Evolutionary conservation across 345 rosid species (phyloP).

Genomic region (Moringa oleifera): DNA sequence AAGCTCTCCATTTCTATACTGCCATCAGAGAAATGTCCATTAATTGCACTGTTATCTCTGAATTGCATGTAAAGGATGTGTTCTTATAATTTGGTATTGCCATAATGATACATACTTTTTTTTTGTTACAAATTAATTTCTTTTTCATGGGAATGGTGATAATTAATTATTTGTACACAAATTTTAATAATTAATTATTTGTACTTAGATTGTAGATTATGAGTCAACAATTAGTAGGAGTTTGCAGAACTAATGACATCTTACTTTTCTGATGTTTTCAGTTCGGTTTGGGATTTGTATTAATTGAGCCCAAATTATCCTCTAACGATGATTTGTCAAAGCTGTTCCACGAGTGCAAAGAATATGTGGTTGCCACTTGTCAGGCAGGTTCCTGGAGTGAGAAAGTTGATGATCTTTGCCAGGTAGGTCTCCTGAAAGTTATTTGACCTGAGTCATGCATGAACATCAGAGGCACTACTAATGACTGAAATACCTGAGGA

Average conservation of each 20-base stretch:
- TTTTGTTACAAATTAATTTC: too few relatives aligned
- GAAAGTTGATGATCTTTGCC: conserved; percentile 77
- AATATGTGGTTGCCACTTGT: conserved; percentile 56
- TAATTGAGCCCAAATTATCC: conserved; percentile 58
- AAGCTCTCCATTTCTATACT: neutral
- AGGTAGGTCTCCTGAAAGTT: conserved; percentile 36
- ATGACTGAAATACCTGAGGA: too few relatives aligned
- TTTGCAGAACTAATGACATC: conserved; percentile 10
- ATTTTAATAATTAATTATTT: conserved; percentile 1
- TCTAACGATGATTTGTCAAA: conserved; percentile 51
- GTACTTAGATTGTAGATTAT: too few relatives aligned
- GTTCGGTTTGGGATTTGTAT: conserved; percentile 64
- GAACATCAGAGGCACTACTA: neutral
- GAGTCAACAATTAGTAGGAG: neutral
- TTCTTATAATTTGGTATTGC: neutral
- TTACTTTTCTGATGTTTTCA: conserved; percentile 31
- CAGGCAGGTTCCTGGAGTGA: conserved; percentile 55
- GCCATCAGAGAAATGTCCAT: neutral
- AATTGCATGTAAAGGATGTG: neutral
- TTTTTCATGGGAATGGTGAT: neutral
- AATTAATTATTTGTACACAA: conserved; percentile 2
- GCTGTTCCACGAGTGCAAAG: conserved; percentile 80
- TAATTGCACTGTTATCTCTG: neutral
- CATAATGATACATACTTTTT: too few relatives aligned
- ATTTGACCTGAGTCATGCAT: neutral